Evolutionary conservation across 78 protist genomes (phyloP).

Genomic region (Dictyostelium brefeldianum): DNA sequence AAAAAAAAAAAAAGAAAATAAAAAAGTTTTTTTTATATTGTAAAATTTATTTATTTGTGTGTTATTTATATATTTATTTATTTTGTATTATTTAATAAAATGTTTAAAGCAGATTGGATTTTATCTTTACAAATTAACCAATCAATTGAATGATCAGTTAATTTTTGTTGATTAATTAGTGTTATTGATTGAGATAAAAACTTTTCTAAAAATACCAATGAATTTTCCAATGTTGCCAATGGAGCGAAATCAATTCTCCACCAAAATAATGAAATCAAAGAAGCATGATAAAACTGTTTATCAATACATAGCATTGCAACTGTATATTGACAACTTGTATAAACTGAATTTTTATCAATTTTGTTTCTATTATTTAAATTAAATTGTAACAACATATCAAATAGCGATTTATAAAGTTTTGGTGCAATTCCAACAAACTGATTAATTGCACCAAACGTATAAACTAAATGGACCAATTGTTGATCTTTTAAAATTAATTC

Average conservation of each 20-base stretch:
- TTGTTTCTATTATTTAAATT: conserved; percentile 9
- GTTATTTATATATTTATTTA: not conserved
- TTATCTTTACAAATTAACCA: conserved; percentile 25
- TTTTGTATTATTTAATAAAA: not conserved
- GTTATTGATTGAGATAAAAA: not conserved
- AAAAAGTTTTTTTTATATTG: too few species aligned
- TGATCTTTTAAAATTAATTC: conserved; percentile 31
- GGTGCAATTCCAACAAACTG: conserved; percentile 2
- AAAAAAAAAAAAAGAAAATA: too few species aligned
- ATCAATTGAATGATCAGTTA: not conserved
- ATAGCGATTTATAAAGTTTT: not conserved
- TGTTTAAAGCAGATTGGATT: not conserved
- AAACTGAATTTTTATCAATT: not conserved
- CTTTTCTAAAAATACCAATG: not conserved
- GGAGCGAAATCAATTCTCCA: not conserved
- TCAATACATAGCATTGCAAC: not conserved
- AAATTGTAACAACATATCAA: conserved; percentile 1
- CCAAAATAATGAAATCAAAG: not conserved
- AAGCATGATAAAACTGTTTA: conserved; percentile 15
- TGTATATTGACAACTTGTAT: not conserved
- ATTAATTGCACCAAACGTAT: conserved; percentile 21
- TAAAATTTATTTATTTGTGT: too few species aligned
- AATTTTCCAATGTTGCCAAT: conserved; percentile 4
- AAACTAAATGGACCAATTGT: conserved; percentile 63
- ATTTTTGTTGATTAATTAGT: conserved; percentile 4